Evolutionary conservation across 169 alveolate species (phyloP), one percentile per base, ranked within the genome.

Genomic region (Besnoitia besnoiti): DNA sequence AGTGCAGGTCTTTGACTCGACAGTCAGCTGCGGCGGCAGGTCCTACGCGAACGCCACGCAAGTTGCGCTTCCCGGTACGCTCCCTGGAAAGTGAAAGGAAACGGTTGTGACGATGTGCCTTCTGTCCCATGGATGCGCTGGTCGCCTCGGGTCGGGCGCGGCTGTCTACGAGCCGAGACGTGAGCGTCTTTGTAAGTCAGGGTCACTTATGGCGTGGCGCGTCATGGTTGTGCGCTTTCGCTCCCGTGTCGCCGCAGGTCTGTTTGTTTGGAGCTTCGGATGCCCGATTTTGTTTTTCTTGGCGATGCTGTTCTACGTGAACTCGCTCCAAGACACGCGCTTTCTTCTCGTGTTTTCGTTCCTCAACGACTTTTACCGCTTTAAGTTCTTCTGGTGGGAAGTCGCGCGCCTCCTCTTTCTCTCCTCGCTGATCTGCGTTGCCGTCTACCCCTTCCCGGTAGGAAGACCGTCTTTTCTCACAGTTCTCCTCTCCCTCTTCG

Each of bases 401-500:
- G 10, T 42, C 30, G 44, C n/a, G 80, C 80, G 80, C 3, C 80
- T 67, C 24, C 80, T 67, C 47, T 35, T 67, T 24, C 39, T 67
- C 80, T 67, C 47, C 46, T 10, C 80, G 80, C 80, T 67, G 10
- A 35, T 67, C 19, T 67, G 42, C 44, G 80, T n/a, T 2, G 80
- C 80, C 47, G 46, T 33, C 47, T 8, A n/a, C n/a, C 80, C 80
- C 12, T 67, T 67, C 44, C 39, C 80, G 44, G n/a, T 30, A 21
- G 80, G 39, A 37, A 19, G 42, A 16, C 47, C 80, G 40, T 67
- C 80, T n/a, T 35, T 67, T 16, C 80, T 67, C 21, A 35, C 80
- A 2, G n/a, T 35, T 7, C 80, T 67, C 80, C 80, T 67, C 80
- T 37, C 80, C n/a, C 80, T 67, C 80, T 67, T 16, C 80, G 80